Base-by-base conservation (phyloP, 768 basidiomycete species). In the Nidularia sp. region DNA sequence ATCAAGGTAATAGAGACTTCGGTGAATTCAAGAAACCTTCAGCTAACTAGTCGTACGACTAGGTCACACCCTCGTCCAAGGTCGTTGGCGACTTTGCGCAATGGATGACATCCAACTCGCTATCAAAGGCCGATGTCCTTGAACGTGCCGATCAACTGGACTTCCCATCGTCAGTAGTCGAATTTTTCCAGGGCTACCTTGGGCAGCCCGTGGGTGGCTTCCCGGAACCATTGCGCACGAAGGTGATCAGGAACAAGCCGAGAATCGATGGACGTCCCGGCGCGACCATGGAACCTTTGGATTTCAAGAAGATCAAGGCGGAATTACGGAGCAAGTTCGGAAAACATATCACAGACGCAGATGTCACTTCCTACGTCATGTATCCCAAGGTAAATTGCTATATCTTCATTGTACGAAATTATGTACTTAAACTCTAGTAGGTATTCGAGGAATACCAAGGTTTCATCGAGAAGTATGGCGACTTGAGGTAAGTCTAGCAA, bases 141-240 rank as follows among this genome's bases (percentile, higher is more conserved):
- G 80, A 84, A 6, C 84, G 87, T 48, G 97, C 96, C 42, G 89
- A 90, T 42, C 81, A 83, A 53, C 85, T 99, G 54, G 97, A 99
- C 70, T 98, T 99, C 86, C 97, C 97, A 6, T 94, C 92, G 8
- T 94, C 90, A 34, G 92, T 93, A 45, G 91, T 93, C 41, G 96
- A 98, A 63, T 99, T 97, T 80, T 98, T 98, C 93, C 95, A 98
- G 67, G 97, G 97, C 13, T 96, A 94, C 72, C 90, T 99, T 56
- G 96, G 97, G 33, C 93, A 98, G 66, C 97, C 97, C 51, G 88
- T 92, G 64, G 97, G 94, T 66, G 96, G 97, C 46, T 98, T 98
- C 89, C 97, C 97, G 52, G 97, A 99, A 68, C 94, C 96, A 39
- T 74, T 99, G 56, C 92, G 97, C 57, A 80, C 85, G 57, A 81